Evolutionary conservation across 345 rosid genomes (phyloP).

Genomic region (Syzygium aromaticum): DNA sequence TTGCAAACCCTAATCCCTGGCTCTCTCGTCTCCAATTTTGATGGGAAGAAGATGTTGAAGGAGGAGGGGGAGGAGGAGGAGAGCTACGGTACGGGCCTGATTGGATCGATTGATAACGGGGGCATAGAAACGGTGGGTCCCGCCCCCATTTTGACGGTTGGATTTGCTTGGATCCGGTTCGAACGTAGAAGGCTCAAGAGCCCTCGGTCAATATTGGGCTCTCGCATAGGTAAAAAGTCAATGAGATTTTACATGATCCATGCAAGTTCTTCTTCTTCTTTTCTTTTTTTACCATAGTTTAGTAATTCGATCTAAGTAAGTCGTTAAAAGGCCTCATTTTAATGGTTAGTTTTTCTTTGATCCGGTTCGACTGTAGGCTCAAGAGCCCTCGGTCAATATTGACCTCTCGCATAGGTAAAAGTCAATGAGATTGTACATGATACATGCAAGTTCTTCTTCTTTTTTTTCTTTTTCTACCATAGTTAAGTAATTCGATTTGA

Average conservation of each 20-base stretch:
- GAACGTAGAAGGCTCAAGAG: background rate
- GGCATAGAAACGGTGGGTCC: background rate
- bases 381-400: background rate
- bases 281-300: background rate
- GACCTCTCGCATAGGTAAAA: background rate
- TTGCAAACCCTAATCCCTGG: conserved; percentile 5
- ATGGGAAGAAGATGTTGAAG: background rate
- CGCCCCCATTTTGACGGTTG: background rate
- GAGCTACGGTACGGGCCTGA: background rate
- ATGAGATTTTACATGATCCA: background rate
- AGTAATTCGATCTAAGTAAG: too few species aligned
- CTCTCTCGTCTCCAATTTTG: background rate
- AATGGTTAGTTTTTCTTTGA: background rate
- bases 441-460: background rate
- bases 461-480: background rate
- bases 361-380: background rate
- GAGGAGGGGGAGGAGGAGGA: background rate
- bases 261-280: background rate
- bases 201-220: background rate
- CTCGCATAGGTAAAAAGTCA: background rate
- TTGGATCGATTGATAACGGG: background rate
- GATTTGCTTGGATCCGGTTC: background rate
- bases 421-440: background rate
- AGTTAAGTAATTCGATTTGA: too few species aligned
- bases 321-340: background rate